Conservation (phyloP, 192 early-diverging fungal genomes). For the Coemansia sp. region DNA sequence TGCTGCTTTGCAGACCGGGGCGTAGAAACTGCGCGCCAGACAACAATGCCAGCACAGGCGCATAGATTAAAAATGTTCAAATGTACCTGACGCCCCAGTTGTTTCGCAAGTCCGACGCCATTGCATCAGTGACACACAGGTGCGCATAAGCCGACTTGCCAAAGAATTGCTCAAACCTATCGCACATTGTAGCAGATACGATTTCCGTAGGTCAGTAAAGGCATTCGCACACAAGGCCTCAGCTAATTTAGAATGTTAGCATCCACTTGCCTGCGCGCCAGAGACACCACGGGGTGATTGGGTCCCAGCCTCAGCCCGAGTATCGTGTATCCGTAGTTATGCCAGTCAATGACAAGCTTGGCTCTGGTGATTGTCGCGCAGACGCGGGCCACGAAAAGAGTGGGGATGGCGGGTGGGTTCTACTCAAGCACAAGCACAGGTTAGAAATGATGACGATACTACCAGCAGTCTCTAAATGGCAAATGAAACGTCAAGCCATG, state of each 20-base stretch:
- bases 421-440: constrained; percentile 12
- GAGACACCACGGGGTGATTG: constrained; percentile 41
- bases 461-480: background rate
- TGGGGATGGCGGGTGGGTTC: constrained; percentile 96
- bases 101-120: constrained; percentile 65
- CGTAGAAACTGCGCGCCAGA: background rate
- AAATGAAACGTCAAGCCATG: background rate
- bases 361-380: constrained; percentile 64
- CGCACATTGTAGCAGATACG: background rate
- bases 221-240: background rate
- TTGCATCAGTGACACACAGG: constrained; percentile 81
- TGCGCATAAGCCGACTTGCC: constrained; percentile 68
- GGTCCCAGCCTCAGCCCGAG: constrained; percentile 70
- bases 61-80: constrained; percentile 19
- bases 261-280: constrained; percentile 33
- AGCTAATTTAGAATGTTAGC: no score
- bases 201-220: background rate
- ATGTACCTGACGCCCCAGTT: constrained; percentile 66
- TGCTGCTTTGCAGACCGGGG: background rate
- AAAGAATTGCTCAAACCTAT: constrained; percentile 45
- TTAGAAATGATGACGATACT: background rate
- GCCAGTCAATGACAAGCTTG: constrained; percentile 92
- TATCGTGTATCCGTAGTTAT: constrained; percentile 93
- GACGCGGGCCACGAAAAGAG: constrained; percentile 73
- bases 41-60: background rate